Evolutionary conservation across 257 asterid genomes (phyloP).

Genomic region (Nicotiana otophora): DNA sequence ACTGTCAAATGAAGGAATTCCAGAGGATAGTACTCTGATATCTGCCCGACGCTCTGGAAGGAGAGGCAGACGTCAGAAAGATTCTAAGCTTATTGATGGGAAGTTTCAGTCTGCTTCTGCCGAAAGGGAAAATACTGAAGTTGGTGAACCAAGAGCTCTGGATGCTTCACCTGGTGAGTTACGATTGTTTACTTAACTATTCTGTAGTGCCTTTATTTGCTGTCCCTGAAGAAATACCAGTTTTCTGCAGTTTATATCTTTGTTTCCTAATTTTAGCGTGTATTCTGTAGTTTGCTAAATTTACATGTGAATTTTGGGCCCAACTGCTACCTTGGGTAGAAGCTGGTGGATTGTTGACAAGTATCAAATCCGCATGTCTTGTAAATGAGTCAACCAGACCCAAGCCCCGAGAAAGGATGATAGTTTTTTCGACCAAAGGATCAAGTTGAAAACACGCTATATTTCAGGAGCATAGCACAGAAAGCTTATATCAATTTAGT

Average conservation of each 20-base stretch:
- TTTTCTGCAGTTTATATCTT: not conserved
- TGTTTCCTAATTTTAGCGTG: not conserved
- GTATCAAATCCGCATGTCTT: not conserved
- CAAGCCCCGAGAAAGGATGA: not conserved
- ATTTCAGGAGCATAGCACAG: not conserved
- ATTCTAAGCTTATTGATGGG: constrained; percentile 40
- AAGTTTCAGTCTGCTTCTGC: constrained; percentile 32
- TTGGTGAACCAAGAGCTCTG: constrained; percentile 30
- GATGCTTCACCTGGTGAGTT: constrained; percentile 42
- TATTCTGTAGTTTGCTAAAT: not conserved
- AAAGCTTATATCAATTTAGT: not conserved
- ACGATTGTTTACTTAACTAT: not conserved
- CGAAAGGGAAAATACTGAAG: constrained; percentile 49
- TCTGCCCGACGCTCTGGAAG: constrained; percentile 62
- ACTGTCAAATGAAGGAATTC: constrained; percentile 39
- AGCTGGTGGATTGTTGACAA: not conserved
- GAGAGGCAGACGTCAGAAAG: constrained; percentile 61
- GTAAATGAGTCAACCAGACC: not conserved
- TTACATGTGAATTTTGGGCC: not conserved
- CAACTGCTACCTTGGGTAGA: not conserved
- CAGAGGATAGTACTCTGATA: constrained; percentile 39
- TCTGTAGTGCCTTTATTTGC: constrained; percentile 4
- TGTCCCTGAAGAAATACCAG: not conserved
- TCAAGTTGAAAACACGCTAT: not conserved
- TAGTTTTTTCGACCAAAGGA: not conserved